Percentiles rank a stretch among this genome's conserved stretches.
phyloP scores from a whole-genome alignment of 768 basidiomycete genomes.

The Ramaria sp. region DNA sequence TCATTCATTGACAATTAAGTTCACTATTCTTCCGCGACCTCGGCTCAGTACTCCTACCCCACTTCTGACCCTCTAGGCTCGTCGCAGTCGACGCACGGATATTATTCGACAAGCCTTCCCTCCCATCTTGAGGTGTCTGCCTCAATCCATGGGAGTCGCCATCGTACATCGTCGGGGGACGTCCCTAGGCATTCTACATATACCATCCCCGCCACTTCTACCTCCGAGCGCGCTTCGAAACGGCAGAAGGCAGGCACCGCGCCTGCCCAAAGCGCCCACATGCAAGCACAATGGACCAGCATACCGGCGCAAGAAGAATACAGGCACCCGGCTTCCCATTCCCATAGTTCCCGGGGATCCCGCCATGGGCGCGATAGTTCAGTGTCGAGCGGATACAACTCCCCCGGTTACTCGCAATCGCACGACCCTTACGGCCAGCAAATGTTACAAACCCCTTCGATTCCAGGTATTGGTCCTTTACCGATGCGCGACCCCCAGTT shows the following conservation, averaged over 20 bases:
- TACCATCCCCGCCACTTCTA: background rate
- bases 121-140: background rate
- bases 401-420: background rate
- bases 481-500: background rate
- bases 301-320: background rate
- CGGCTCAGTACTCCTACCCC: background rate
- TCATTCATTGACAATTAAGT: background rate
- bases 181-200: background rate
- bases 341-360: background rate
- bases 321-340: background rate
- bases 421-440: background rate
- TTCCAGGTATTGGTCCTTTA: background rate
- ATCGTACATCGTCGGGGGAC: background rate
- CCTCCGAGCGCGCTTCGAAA: slow-evolving; percentile 2
- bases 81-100: background rate
- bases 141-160: background rate
- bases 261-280: background rate
- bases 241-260: background rate
- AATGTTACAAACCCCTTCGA: background rate
- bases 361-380: slow-evolving; percentile 15
- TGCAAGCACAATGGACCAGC: background rate
- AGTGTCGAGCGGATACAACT: background rate
- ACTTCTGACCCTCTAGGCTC: background rate
- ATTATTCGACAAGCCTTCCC: background rate
- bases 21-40: background rate